A percentile compares a stretch with the other conserved stretches of the same genome.
phyloP scores from a whole-genome alignment of 768 basidiomycete genomes.

The Mycena latifolia region DNA sequence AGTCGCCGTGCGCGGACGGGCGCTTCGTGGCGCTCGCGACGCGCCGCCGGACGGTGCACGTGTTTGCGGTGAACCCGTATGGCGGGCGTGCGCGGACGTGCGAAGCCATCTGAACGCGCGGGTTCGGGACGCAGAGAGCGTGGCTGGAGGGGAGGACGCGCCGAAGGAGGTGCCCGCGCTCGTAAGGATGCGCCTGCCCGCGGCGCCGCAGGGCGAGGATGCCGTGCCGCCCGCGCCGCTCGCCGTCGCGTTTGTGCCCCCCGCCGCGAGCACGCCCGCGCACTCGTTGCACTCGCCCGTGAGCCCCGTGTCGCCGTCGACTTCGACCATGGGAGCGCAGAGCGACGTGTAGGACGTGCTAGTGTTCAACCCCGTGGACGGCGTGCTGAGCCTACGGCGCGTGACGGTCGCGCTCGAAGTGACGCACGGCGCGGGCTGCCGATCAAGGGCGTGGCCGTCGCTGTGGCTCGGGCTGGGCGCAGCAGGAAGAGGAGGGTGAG shows the following conservation, averaged over 20 bases:
- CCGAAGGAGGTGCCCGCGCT: constrained; percentile 69
- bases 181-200: constrained; percentile 58
- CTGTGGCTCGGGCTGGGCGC: too few species aligned
- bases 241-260: constrained; percentile 66
- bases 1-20: background rate
- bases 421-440: constrained; percentile 39
- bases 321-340: constrained; percentile 52
- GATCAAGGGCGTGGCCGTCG: too few species aligned
- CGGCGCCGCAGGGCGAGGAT: background rate
- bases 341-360: constrained; percentile 74
- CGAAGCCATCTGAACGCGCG: constrained; percentile 69
- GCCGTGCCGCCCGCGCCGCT: constrained; percentile 51
- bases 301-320: constrained; percentile 3
- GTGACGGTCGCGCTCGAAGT: constrained; percentile 57
- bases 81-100: constrained; percentile 69
- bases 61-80: constrained; percentile 61
- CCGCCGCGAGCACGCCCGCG: constrained; percentile 37
- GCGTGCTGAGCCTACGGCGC: constrained; percentile 67
- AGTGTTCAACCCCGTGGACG: constrained; percentile 73
- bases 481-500: too few species aligned
- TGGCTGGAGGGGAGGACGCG: background rate
- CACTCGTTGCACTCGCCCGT: constrained; percentile 48
- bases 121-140: constrained; percentile 61
- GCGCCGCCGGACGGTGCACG: constrained; percentile 70
- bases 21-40: constrained; percentile 25